A percentile compares a stretch with the other conserved stretches of the same genome.
phyloP scores from a whole-genome alignment of 2,329 filamentous ascomycete species.

The Coleophoma eucalyptorum region DNA sequence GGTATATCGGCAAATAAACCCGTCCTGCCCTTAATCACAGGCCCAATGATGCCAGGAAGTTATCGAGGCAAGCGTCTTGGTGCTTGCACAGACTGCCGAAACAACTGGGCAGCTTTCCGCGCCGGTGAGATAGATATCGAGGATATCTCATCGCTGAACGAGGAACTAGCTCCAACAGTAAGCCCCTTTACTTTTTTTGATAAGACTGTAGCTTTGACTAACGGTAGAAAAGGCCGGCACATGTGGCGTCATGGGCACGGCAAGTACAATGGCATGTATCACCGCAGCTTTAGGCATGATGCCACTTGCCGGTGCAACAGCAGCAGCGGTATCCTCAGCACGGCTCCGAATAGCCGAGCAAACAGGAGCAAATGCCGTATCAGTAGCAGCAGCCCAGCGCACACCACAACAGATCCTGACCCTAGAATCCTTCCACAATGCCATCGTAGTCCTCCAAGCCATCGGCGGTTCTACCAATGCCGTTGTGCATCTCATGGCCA shows the following conservation, averaged over 20 bases:
- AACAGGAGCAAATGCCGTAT: conserved; percentile 44
- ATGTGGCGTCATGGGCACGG: conserved; percentile 55
- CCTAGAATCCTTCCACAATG: conserved; percentile 43
- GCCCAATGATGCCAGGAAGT: conserved; percentile 72
- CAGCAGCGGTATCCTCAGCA: conserved; percentile 46
- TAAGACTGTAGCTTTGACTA: not conserved
- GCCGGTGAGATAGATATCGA: conserved; percentile 66
- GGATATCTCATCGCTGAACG: conserved; percentile 66
- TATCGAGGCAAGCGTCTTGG: conserved; percentile 61
- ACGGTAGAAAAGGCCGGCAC: conserved; percentile 32
- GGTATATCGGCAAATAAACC: conserved; percentile 73
- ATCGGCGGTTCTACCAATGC: conserved; percentile 40
- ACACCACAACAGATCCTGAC: conserved; percentile 40
- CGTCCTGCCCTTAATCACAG: conserved; percentile 64
- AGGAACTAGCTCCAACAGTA: conserved; percentile 69
- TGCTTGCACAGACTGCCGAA: conserved; percentile 72
- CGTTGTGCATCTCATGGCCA: conserved; percentile 38
- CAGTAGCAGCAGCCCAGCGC: conserved; percentile 31
- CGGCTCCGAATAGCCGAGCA: conserved; percentile 47
- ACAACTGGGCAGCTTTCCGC: conserved; percentile 68
- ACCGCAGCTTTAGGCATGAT: conserved; percentile 48
- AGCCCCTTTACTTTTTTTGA: conserved; percentile 12
- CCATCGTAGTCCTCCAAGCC: conserved; percentile 38
- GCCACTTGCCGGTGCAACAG: conserved; percentile 46
- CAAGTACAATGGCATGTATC: conserved; percentile 53